Evolutionary conservation across 192 early-diverging fungal genomes (phyloP), one percentile per base, ranked within the genome.

Genomic region (Backusella mclennaniae): DNA sequence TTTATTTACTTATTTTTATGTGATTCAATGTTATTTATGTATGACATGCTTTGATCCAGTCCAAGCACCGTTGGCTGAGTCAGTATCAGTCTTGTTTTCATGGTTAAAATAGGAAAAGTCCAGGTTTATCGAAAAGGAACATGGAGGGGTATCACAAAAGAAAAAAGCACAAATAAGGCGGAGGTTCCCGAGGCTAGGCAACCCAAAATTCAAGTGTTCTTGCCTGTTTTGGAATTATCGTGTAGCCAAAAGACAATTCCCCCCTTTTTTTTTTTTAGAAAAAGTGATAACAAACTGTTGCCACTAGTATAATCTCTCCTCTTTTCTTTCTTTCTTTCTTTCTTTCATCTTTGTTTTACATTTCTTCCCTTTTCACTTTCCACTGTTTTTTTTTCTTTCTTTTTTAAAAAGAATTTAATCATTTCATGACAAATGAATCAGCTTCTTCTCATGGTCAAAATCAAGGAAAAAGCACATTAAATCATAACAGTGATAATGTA

Each of bases 381-480:
- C 39, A 9, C 36, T 69, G 8, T 39, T 39, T 35, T 39, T 21
- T 19, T 41, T 69, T 15, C 17, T 35, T 36, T 67, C 35, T 5
- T 29, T 19, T 39, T 38, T 41, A 38, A 38, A 69, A 69, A 69
- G 35, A 69, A 36, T 8, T 38, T 68, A 21, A 44, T 41, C 11
- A 29, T 44, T 71, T 12, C 39, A 71, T 71, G 70, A 44, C 29
- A 71, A 44, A 71, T 71, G 70, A 41, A 63, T 63, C 56, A 63
- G 23, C 56, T 63, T 63, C 56, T 63, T 63, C 56, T 26, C 21
- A 21, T 39, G 26, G 21, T 6, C 70, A 71, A 49, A 23, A 2
- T 31, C 39, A 26, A 44, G 49, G 39, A 26, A 29, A 26, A 49
- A 71, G 11, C 6, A 12, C n/a, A 31, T 5, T 44, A 15, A 26